phyloP scores from a whole-genome alignment of 495 filamentous ascomycete genomes.

The Penicillium robsamsonii region DNA sequence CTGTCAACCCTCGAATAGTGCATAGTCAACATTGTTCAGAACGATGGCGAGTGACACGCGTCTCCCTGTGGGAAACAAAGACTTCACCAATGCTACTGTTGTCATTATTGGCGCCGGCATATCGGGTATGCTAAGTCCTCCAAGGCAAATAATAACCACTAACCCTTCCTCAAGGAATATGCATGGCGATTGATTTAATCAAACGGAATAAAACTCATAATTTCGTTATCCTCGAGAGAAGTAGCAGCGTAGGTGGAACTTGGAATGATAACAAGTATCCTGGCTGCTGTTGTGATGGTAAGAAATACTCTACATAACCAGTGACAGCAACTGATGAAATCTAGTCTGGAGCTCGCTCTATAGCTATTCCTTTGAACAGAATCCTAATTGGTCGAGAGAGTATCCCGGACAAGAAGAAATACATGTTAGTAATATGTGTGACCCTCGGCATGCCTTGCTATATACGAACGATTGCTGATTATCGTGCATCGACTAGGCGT shows the following conservation, averaged over 20 bases:
- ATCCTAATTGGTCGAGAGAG: slow-evolving; percentile 60
- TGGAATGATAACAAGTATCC: slow-evolving; percentile 57
- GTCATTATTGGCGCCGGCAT: slow-evolving; percentile 57
- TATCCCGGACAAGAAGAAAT: slow-evolving; percentile 66
- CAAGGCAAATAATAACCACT: neutral
- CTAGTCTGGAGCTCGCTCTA: slow-evolving; percentile 52
- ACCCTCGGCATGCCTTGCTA: neutral
- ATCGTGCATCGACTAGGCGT: slow-evolving; percentile 34
- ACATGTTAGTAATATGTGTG: slow-evolving; percentile 37
- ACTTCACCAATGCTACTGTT: slow-evolving; percentile 46
- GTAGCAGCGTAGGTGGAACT: slow-evolving; percentile 53
- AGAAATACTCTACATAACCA: neutral
- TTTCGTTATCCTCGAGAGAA: slow-evolving; percentile 56
- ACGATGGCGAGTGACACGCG: slow-evolving; percentile 16
- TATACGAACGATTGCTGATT: neutral
- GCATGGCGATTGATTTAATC: slow-evolving; percentile 58
- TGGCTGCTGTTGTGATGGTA: slow-evolving; percentile 54
- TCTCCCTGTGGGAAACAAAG: slow-evolving; percentile 28
- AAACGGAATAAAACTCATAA: slow-evolving; percentile 51
- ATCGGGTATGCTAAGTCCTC: slow-evolving; percentile 25
- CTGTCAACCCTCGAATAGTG: neutral
- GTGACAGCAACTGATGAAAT: slow-evolving; percentile 6
- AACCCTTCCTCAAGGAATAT: slow-evolving; percentile 39
- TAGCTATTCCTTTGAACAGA: slow-evolving; percentile 66
- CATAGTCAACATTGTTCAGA: neutral